Conservation (phyloP, 2,329 filamentous ascomycete genomes). For the Rutstroemia sydowiana region DNA sequence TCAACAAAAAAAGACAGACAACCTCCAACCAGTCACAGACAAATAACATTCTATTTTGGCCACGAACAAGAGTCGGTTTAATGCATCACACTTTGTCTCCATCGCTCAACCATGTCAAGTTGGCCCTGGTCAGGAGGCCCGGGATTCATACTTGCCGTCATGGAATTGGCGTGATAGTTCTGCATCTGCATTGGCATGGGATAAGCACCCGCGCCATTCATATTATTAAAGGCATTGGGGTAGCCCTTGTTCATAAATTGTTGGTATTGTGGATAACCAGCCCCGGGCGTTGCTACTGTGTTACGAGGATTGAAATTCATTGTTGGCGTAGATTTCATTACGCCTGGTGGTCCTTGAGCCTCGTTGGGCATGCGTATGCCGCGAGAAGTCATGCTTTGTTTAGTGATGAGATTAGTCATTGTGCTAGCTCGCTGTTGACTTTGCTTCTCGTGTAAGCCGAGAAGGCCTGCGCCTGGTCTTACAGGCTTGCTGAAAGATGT, state of each 20-base stretch:
- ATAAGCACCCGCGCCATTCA: constrained; percentile 7
- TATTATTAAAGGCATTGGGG: constrained; percentile 18
- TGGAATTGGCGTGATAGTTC: constrained; percentile 17
- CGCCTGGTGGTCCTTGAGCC: constrained; percentile 15
- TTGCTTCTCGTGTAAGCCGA: constrained; percentile 27
- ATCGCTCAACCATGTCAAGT: constrained; percentile 31
- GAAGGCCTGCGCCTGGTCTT: constrained; percentile 24
- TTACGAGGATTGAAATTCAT: constrained; percentile 12
- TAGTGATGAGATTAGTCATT: constrained; percentile 22
- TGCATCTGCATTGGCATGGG: constrained; percentile 15
- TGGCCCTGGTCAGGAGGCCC: constrained; percentile 27
- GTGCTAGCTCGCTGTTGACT: constrained; percentile 20
- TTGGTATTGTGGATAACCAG: constrained; percentile 16
- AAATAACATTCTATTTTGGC: too few species aligned
- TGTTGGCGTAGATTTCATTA: constrained; percentile 11
- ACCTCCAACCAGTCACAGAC: too few species aligned
- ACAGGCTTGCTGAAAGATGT: constrained; percentile 12
- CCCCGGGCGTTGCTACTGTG: background rate
- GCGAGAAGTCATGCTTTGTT: constrained; percentile 6
- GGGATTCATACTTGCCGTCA: constrained; percentile 16
- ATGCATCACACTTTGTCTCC: constrained; percentile 32
- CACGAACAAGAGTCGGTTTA: constrained; percentile 6
- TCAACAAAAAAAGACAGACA: background rate
- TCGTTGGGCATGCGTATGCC: constrained; percentile 22
- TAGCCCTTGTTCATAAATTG: constrained; percentile 20